phyloP scores from a whole-genome alignment of 2,329 filamentous ascomycete species.

The Chaetomium sp. region DNA sequence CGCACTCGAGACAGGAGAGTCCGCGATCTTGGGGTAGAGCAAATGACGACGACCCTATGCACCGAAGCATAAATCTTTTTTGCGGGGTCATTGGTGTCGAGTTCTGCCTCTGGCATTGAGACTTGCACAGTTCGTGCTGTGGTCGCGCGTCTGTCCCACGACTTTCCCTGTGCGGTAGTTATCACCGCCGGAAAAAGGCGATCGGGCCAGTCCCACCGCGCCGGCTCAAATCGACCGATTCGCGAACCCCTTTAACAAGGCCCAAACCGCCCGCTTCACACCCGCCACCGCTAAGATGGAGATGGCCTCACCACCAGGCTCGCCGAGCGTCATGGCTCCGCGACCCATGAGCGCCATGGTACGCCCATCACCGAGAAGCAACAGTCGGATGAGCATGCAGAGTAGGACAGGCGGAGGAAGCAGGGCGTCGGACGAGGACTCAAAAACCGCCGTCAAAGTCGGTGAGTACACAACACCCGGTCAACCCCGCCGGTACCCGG shows the following conservation, averaged over 20 bases:
- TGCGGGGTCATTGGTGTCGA: constrained; percentile 27
- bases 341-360: constrained; percentile 82
- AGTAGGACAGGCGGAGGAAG: constrained; percentile 76
- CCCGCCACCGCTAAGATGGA: constrained; percentile 30
- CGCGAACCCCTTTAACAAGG: constrained; percentile 24
- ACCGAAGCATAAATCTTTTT: constrained; percentile 34
- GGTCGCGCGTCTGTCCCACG: constrained; percentile 16
- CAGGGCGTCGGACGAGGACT: constrained; percentile 85
- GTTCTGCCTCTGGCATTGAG: constrained; percentile 28
- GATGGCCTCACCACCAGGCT: constrained; percentile 64
- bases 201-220: constrained; percentile 17
- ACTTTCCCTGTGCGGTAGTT: constrained; percentile 21
- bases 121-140: constrained; percentile 28
- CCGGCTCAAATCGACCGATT: constrained; percentile 19
- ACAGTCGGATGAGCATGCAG: constrained; percentile 81
- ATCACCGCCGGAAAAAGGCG: constrained; percentile 16
- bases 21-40: constrained; percentile 20
- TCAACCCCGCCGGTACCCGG: neutral
- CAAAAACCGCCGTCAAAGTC: constrained; percentile 91
- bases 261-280: constrained; percentile 24
- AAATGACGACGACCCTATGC: constrained; percentile 33
- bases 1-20: constrained; percentile 28
- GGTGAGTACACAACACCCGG: constrained; percentile 59
- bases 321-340: constrained; percentile 59
- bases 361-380: constrained; percentile 71